Evolutionary conservation across 2,329 filamentous ascomycete species (phyloP), one percentile per base, ranked within the genome.

Genomic region (Elsinoe arachidis): DNA sequence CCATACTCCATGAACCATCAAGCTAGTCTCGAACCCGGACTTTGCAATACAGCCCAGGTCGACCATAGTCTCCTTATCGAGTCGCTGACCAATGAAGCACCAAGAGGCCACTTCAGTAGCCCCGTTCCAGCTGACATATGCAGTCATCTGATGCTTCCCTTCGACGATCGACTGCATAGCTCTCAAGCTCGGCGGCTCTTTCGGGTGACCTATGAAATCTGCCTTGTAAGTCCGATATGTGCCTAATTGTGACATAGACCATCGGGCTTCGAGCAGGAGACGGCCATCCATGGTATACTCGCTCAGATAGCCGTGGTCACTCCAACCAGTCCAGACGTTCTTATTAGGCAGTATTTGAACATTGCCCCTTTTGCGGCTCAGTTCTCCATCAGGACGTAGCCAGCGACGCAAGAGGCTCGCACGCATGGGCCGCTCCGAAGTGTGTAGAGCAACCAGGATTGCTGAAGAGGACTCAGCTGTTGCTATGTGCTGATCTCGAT

Each of bases 181-280:
- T 15, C 67, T 66, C 5, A 70, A 14, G 2, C 63, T 65, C 0
- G 71, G 70, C 6, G 51, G 49, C 2, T 61, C 58, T 60, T 14
- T 17, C 4, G 63, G 63, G 2, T 17, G 3, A 15, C 72, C 70
- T 1, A 61, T 65, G 55, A 71, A 74, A 33, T 68, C 62, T 23
- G 59, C 66, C 56, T 74, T 74, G 63, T 70, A 74, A 9, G 69
- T 64, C 2, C 72, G 70, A 58, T 74, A 74, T 23, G 67, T 73
- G 5, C 66, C 67, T 58, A 67, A 70, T 7, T 67, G 66, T 1
- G 55, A n/a, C 0, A 66, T 67, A 7, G 59, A 62, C 59, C 72
- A 74, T 19, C 58, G 61, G 1, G 70, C 70, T 10, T 65, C 67
- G 60, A 71, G 65, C 4, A 70, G 52, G n/a, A 66, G 19, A 9